Evolutionary conservation across 306 rosid genomes (phyloP), one percentile per base, ranked within the genome.

Genomic region (Malus fusca): DNA sequence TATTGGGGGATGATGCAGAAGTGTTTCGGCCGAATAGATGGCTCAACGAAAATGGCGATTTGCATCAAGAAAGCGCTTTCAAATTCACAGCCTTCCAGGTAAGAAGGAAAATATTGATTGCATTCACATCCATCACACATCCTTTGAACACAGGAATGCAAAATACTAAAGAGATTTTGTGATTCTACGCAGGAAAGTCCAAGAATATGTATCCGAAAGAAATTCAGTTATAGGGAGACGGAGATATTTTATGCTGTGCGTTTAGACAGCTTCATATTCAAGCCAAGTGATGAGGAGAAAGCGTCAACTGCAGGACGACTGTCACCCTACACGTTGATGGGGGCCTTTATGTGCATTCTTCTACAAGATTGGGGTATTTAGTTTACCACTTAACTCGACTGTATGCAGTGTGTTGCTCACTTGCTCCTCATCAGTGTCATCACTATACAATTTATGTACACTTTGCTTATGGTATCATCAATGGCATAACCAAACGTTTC

Each of bases 81-180:
- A 81, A 75, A 42, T 78, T 81, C 74, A 84, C 74, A 9, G 85
- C 83, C 28, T 81, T 84, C 71, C 78, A 81, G 44, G 85, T 83
- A 23, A 72, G 53, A 26, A 62, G 7, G 14, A 12, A 3, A 18
- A 31, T 63, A 4, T 19, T 14, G 23, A 17, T 35, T 14, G 14
- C 22, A 65, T 44, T 33, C 2, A 33, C 11, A 26, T 9, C 25
- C 31, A 1, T 30, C 4, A 4, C 68, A 28, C 42, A 28, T 22
- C 4, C 11, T 59, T 13, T 51, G 19, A 51, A 51, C 17, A 51
- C 17, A 51, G 56, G 15, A 6, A 14, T 13, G 56, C 56, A 8
- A 8, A 40, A 9, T 51, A 33, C 25, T 76, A 7, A 21, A 26
- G 28, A 31, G 11, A 58, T 35, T n/a, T 13, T 37, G 14, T 37